Base-by-base conservation (phyloP, 768 basidiomycete species). In the Multifurca ochricompacta region DNA sequence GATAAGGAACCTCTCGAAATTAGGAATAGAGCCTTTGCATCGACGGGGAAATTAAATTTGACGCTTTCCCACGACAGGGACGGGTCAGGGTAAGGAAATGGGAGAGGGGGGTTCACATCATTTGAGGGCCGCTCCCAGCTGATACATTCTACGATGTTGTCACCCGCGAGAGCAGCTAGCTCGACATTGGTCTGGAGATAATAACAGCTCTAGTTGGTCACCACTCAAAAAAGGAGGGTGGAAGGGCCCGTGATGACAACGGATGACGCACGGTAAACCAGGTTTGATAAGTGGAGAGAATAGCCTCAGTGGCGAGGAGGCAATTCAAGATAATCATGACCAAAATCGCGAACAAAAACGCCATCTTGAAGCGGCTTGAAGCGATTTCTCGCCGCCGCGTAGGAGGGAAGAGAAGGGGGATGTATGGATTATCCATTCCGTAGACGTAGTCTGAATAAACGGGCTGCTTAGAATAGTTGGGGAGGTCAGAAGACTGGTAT, bases 41-140 rank as follows among this genome's bases (percentile, higher is more conserved):
- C 43, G 9, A 51, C 16, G 13, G 54, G 49, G 6, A 51, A n/a
- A 34, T 56, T 31, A 37, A 45, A 50, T 6, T 56, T 49, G 39
- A 37, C 18, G 6, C 9, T 40, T n/a, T 50, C 49, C 31, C 35
- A 37, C n/a, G 54, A 34, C 8, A 31, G 11, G 21, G 9, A 18
- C 4, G 6, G 18, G 3, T 3, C n/a, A 2, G n/a, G 11, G 21
- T 6, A 19, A 13, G 28, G 30, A 41, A 21, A 1, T 4, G 34
- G 41, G 34, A 31, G 16, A 30, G 39, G 18, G 21, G 27, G 11
- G 21, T 16, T 23, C 1, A 27, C 1, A 45, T 47, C 9, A 36
- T 53, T 36, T 7, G 16, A 34, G 28, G 21, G 9, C 1, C 14
- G 4, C 10, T 25, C 30, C 43, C 49, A 55, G 13, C 13, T 37